phyloP scores from a whole-genome alignment of 202 grass and related monocot genomes.

The Hordeum pubiflorum region DNA sequence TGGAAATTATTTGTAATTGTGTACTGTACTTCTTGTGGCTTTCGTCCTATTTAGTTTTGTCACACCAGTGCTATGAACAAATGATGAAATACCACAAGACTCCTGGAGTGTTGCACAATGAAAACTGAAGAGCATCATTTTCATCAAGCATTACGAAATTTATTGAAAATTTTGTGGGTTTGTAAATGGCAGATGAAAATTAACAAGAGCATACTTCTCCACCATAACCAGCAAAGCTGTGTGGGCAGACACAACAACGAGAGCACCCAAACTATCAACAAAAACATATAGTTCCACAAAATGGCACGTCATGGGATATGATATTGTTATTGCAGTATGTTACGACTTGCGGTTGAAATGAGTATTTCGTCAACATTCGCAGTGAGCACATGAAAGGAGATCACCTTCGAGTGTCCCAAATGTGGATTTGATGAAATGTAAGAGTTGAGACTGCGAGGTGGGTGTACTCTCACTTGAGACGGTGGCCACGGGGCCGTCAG shows the following conservation, averaged over 20 bases:
- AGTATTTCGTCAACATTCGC: neutral
- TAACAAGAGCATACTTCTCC: neutral
- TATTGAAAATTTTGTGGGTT: neutral
- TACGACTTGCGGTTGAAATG: neutral
- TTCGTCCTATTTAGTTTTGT: neutral
- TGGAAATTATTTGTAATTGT: neutral
- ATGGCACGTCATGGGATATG: neutral
- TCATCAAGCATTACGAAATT: neutral
- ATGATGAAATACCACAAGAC: neutral
- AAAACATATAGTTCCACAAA: neutral
- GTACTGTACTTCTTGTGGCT: neutral
- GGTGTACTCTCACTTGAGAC: conserved; percentile 4
- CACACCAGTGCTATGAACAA: neutral
- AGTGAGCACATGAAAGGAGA: no score
- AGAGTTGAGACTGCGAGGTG: conserved; percentile 27
- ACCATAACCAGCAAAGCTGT: neutral
- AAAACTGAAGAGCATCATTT: neutral
- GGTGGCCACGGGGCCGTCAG: neutral
- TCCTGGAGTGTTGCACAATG: neutral
- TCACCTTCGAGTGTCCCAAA: conserved; percentile 47
- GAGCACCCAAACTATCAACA: neutral
- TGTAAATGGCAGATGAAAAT: neutral
- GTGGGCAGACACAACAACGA: neutral
- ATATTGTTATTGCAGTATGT: neutral
- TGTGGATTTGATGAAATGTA: conserved; percentile 50